Evolutionary conservation across 768 basidiomycete species (phyloP).

Genomic region (Leccinum imitatum): DNA sequence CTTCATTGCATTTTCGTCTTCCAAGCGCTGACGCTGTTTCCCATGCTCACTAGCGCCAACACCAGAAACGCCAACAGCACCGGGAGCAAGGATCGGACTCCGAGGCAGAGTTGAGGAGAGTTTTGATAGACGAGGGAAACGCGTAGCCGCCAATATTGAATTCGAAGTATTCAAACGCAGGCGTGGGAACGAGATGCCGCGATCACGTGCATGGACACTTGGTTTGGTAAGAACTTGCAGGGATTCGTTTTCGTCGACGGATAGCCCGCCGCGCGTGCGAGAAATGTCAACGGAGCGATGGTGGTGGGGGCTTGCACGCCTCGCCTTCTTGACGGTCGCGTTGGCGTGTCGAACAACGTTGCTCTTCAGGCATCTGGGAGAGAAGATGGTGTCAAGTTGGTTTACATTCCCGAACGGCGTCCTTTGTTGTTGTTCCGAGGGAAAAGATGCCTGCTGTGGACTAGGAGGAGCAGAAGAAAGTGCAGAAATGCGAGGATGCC

Average conservation of each 20-base stretch:
- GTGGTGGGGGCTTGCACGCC: constrained; percentile 4
- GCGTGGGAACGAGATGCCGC: constrained; percentile 16
- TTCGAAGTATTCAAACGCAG: constrained; percentile 5
- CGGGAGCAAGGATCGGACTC: background rate
- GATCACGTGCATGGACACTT: background rate
- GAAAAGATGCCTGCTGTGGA: constrained; percentile 1
- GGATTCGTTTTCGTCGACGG: constrained; percentile 23
- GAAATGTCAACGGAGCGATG: background rate
- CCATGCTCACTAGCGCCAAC: background rate
- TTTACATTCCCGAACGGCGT: constrained; percentile 3
- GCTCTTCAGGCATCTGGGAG: background rate
- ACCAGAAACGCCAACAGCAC: background rate
- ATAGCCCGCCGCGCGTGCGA: background rate
- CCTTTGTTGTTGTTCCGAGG: background rate
- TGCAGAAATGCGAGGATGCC: constrained; percentile 19
- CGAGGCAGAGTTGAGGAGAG: background rate
- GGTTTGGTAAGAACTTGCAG: background rate
- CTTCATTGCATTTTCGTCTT: background rate
- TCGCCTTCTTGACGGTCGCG: constrained; percentile 8
- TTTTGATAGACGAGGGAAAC: constrained; percentile 13
- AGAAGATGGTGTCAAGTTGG: background rate
- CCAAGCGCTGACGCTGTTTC: background rate
- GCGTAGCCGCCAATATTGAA: background rate
- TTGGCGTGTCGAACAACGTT: background rate
- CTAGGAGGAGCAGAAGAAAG: constrained; percentile 13